Evolutionary conservation across 305 asterid species (phyloP), one percentile per base, ranked within the genome.

Genomic region (Vinca major): DNA sequence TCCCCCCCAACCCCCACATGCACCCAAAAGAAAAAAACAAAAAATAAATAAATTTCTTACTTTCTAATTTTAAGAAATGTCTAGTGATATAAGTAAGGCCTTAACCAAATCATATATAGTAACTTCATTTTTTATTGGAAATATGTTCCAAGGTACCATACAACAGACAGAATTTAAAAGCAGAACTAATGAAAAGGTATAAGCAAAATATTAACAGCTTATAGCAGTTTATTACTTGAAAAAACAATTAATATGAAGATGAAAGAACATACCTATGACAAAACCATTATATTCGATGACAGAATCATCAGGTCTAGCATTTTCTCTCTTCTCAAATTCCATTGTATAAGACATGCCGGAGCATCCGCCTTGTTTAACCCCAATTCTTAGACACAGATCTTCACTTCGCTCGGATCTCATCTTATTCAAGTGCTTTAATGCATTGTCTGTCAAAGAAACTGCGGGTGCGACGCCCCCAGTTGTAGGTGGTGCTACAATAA

Each of bases 331-430:
- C 83, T 90, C 98, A 66, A 92, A 92, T 74, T 92, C 98, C 97
- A 92, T 90, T 17, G 89, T 86, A 74, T 92, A 92, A 52, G 98
- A 92, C 95, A 92, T 68, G 55, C 98, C 96, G 37, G 98, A 92
- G 83, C 98, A 92, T 73, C 98, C 98, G 70, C 98, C 98, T 81
- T 90, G 98, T 79, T 82, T 92, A 70, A 92, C 98, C 60, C 98
- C 98, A 66, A 92, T 92, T 84, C 98, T 86, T 13, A 92, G 86
- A 79, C 88, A 86, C 54, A 92, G 78, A 71, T 90, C 96, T 66
- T 84, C 95, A 55, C 65, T 85, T 68, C 57, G 40, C 66, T 88
- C 97, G 0, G 87, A 66, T 77, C 89, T 83, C 96, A 90, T 85
- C 85, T 80, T 90, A 74, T 76, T 82, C 72, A 92, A 83, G 87